phyloP scores from a whole-genome alignment of 805 yeast genomes.

The Candida maltosa region DNA sequence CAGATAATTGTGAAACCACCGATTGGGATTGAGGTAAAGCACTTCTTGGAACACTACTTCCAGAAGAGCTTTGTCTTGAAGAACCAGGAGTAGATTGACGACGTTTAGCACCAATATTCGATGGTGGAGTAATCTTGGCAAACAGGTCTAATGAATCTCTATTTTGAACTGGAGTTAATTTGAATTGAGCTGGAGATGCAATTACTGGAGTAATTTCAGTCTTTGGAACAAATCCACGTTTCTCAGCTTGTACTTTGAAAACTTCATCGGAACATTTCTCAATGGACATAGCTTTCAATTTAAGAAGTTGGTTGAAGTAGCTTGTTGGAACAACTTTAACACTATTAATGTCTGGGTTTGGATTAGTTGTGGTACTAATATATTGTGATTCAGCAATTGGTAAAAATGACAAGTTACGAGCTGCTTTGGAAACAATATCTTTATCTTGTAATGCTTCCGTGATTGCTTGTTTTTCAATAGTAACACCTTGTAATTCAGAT shows the following conservation, averaged over 20 bases:
- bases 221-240: slow-evolving; percentile 44
- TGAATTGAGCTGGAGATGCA: slow-evolving; percentile 19
- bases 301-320: slow-evolving; percentile 57
- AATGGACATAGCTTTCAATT: slow-evolving; percentile 40
- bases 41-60: not conserved
- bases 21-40: slow-evolving; percentile 18
- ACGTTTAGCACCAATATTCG: slow-evolving; percentile 5
- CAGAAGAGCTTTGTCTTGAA: not conserved
- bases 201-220: slow-evolving; percentile 19
- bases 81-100: slow-evolving; percentile 2
- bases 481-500: slow-evolving; percentile 2
- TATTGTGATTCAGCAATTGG: slow-evolving; percentile 58
- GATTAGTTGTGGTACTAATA: slow-evolving; percentile 59
- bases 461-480: slow-evolving; percentile 1
- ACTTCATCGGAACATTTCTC: slow-evolving; percentile 45
- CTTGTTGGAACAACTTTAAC: slow-evolving; percentile 64
- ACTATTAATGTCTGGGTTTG: slow-evolving; percentile 50
- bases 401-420: slow-evolving; percentile 45
- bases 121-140: slow-evolving; percentile 6
- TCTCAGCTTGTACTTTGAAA: slow-evolving; percentile 43
- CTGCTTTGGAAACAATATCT: slow-evolving; percentile 31
- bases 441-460: slow-evolving; percentile 15
- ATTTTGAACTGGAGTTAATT: not conserved
- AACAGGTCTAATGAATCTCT: not conserved
- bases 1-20: slow-evolving; percentile 27